phyloP scores from a whole-genome alignment of 352 stramenopile species.

The Phytophthora melonis region DNA sequence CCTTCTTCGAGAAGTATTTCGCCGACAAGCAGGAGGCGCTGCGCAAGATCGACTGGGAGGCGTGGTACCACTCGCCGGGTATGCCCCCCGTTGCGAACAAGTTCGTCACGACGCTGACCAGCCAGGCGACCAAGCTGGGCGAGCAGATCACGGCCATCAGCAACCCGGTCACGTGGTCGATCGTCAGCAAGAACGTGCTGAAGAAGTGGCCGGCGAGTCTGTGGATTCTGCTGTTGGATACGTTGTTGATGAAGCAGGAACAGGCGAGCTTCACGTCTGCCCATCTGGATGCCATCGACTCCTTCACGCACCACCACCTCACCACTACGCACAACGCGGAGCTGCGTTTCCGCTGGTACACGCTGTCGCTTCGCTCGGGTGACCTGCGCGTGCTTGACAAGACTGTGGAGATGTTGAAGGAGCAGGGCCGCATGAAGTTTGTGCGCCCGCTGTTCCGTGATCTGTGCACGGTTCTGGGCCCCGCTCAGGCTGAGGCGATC shows the following conservation, averaged over 20 bases:
- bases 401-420: slow-evolving; percentile 60
- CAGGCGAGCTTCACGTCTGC: slow-evolving; percentile 34
- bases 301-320: slow-evolving; percentile 57
- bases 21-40: slow-evolving; percentile 50
- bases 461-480: slow-evolving; percentile 50
- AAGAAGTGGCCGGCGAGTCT: slow-evolving; percentile 59
- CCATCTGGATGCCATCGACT: slow-evolving; percentile 67
- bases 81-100: slow-evolving; percentile 88
- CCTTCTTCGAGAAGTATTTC: slow-evolving; percentile 87
- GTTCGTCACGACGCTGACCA: slow-evolving; percentile 90
- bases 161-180: slow-evolving; percentile 46
- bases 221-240: slow-evolving; percentile 71
- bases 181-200: slow-evolving; percentile 28
- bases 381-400: slow-evolving; percentile 53
- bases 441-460: slow-evolving; percentile 75
- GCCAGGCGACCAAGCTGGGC: slow-evolving; percentile 50
- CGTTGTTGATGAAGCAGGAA: slow-evolving; percentile 55
- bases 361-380: slow-evolving; percentile 58
- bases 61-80: slow-evolving; percentile 91
- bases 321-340: slow-evolving; percentile 71
- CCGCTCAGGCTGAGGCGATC: slow-evolving; percentile 36
- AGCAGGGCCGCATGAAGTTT: slow-evolving; percentile 85
- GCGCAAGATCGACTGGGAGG: slow-evolving; percentile 92
- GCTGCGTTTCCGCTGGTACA: slow-evolving; percentile 79
- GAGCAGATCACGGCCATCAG: slow-evolving; percentile 46